Conservation (phyloP, 2,329 filamentous ascomycete species). For the Tolypocladium amazonense region DNA sequence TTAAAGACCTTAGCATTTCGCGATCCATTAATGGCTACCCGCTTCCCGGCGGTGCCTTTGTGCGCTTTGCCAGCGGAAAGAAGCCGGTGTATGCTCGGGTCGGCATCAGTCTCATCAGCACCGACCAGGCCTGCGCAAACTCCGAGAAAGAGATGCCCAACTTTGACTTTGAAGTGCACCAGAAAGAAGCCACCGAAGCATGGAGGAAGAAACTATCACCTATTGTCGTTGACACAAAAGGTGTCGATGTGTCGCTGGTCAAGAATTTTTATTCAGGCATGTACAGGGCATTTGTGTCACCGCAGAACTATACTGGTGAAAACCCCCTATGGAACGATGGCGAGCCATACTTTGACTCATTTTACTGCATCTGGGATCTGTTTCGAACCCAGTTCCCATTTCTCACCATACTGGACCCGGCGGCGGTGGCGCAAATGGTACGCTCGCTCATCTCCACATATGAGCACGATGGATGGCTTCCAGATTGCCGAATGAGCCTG, state of each 20-base stretch:
- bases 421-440: conserved; percentile 54
- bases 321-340: conserved; percentile 56
- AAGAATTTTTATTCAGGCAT: conserved; percentile 61
- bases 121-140: conserved; percentile 54
- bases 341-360: conserved; percentile 66
- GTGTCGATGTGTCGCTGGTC: conserved; percentile 42
- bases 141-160: conserved; percentile 59
- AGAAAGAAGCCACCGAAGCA: conserved; percentile 37
- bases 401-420: conserved; percentile 56
- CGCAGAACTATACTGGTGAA: conserved; percentile 65
- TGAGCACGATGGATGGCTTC: conserved; percentile 57
- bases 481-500: conserved; percentile 68
- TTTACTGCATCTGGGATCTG: conserved; percentile 68
- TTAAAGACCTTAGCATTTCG: conserved; percentile 36
- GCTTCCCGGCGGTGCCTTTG: conserved; percentile 52
- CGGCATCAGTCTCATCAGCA: conserved; percentile 59
- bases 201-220: conserved; percentile 54
- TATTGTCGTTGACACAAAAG: conserved; percentile 40
- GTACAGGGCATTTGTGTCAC: conserved; percentile 63
- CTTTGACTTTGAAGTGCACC: conserved; percentile 49
- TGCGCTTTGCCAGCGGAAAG: conserved; percentile 42
- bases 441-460: conserved; percentile 64
- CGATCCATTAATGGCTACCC: conserved; percentile 41
- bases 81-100: conserved; percentile 52
- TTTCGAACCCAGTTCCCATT: conserved; percentile 61